Conservation (phyloP, 495 filamentous ascomycete species). For the Bryoglossum gracile region DNA sequence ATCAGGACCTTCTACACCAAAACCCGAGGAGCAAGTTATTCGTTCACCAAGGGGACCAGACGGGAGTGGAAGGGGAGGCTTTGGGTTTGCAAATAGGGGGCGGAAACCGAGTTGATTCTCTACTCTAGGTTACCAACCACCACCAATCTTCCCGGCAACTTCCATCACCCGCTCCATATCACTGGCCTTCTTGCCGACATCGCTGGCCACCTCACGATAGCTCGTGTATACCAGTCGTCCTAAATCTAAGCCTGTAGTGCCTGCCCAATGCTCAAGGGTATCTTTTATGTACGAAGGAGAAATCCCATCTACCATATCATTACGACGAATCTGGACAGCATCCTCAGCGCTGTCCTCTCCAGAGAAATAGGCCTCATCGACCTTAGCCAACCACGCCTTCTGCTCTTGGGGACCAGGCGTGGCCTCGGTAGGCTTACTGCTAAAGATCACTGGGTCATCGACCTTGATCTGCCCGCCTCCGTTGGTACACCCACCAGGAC, state of each 20-base stretch:
- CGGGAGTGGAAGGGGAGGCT: conserved; percentile 64
- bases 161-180: conserved; percentile 81
- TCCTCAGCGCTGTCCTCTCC: conserved; percentile 51
- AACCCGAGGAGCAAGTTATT: conserved; percentile 44
- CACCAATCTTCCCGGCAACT: conserved; percentile 85
- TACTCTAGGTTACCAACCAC: conserved; percentile 67
- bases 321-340: conserved; percentile 15
- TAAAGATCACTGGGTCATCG: conserved; percentile 54
- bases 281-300: conserved; percentile 48
- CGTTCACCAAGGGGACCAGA: conserved; percentile 71
- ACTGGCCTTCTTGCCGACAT: conserved; percentile 70
- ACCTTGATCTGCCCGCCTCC: conserved; percentile 92
- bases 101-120: conserved; percentile 22
- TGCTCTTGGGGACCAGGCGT: conserved; percentile 65
- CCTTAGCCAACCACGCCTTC: conserved; percentile 74
- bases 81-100: conserved; percentile 36
- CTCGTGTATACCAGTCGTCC: conserved; percentile 75
- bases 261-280: conserved; percentile 65
- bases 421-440: conserved; percentile 29
- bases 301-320: conserved; percentile 45
- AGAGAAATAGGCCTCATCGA: conserved; percentile 94
- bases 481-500: conserved; percentile 95
- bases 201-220: conserved; percentile 87
- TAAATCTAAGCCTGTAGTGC: conserved; percentile 57
- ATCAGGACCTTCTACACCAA: conserved; percentile 36